A percentile compares a stretch with the other conserved stretches of the same genome.
phyloP scores from a whole-genome alignment of 805 yeast genomes.

The Candida yuanshanica region DNA sequence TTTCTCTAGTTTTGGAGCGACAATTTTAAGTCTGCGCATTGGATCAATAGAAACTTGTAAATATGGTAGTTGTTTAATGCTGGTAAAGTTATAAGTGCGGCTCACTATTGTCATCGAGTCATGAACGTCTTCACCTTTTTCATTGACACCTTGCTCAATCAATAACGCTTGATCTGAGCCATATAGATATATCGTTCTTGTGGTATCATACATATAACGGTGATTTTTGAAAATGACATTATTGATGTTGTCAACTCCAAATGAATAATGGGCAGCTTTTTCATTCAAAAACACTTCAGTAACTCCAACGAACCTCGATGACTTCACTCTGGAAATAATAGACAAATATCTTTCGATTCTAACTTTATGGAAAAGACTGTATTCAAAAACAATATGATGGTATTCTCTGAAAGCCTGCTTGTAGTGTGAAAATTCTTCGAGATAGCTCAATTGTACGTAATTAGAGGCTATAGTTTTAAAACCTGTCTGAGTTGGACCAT shows the following conservation, averaged over 20 bases:
- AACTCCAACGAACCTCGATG: not conserved
- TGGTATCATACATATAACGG: constrained; percentile 2
- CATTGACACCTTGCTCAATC: not conserved
- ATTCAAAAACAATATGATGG: constrained; percentile 6
- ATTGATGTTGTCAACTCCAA: constrained; percentile 2
- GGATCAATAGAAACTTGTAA: constrained; percentile 3
- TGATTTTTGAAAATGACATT: not conserved
- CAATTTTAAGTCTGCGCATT: not conserved
- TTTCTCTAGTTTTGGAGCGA: not conserved
- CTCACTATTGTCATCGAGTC: not conserved
- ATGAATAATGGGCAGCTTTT: constrained; percentile 2
- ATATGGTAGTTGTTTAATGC: constrained; percentile 1
- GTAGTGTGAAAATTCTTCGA: not conserved
- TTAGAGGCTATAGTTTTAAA: constrained; percentile 1
- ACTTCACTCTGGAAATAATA: not conserved
- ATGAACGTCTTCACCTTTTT: not conserved
- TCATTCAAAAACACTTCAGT: constrained; percentile 3
- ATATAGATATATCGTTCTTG: constrained; percentile 4
- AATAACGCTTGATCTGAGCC: constrained; percentile 6
- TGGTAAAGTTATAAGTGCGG: not conserved
- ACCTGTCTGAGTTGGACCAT: constrained; percentile 1
- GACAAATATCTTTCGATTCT: not conserved
- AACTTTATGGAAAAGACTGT: not conserved
- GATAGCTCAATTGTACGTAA: constrained; percentile 2
- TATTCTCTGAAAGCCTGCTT: not conserved